Evolutionary conservation across 2,329 filamentous ascomycete genomes (phyloP).

Genomic region (Macrophomina pseudophaseolina): DNA sequence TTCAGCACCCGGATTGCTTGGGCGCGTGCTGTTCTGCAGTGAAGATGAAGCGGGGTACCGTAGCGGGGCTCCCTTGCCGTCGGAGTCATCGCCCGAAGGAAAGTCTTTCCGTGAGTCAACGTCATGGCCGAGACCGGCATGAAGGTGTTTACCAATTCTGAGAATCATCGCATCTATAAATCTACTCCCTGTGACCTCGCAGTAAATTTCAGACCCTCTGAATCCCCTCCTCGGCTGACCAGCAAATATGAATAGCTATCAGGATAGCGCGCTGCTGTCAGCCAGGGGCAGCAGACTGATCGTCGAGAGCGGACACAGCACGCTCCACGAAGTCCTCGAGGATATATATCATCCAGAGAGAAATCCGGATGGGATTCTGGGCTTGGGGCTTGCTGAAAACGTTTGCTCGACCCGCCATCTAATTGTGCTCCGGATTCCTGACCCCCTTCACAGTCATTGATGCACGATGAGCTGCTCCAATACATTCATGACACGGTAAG

Average conservation of each 20-base stretch:
- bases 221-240: too few species aligned
- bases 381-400: slow-evolving; percentile 60
- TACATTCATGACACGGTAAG: slow-evolving; percentile 49
- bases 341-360: slow-evolving; percentile 51
- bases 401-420: not conserved
- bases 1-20: too few species aligned
- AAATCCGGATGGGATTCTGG: slow-evolving; percentile 55
- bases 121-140: not conserved
- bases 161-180: not conserved
- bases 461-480: slow-evolving; percentile 53
- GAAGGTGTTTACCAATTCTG: too few species aligned
- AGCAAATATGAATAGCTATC: not conserved
- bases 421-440: not conserved
- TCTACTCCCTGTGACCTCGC: not conserved
- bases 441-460: slow-evolving; percentile 40
- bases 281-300: not conserved
- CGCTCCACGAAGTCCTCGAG: slow-evolving; percentile 44
- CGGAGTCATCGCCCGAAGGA: not conserved
- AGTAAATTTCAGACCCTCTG: not conserved
- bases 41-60: not conserved
- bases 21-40: not conserved
- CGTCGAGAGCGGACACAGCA: not conserved
- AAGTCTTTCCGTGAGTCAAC: not conserved
- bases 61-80: not conserved
- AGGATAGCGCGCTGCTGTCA: not conserved